Evolutionary conservation across 2,329 filamentous ascomycete species (phyloP), one percentile per base, ranked within the genome.

Genomic region (Pseudogymnoascus destructans): DNA sequence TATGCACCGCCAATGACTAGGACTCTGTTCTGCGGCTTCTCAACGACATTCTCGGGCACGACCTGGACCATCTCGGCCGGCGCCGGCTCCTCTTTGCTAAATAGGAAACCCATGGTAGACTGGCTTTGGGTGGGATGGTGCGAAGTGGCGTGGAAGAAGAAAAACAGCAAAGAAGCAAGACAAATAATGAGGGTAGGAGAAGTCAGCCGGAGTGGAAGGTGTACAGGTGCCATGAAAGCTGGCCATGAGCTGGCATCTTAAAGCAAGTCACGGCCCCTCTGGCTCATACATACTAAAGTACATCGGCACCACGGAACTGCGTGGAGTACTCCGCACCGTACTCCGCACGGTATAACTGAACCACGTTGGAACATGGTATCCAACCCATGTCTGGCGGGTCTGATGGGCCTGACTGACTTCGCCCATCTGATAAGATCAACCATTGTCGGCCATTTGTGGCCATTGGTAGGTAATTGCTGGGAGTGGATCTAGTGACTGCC

Each of bases 1-100:
- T 90, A 90, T 36, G 83, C 85, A 62, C 84, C 85, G 35, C 87
- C 87, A 30, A 85, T 77, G 58, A 90, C 74, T 35, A 90, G 75
- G 9, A 90, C 75, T 63, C 74, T 78, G 68, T 56, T 56, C 35
- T 35, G 30, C 5, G 54, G 54, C 30, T 36, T 33, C 17, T 56
- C 54, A 9, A 10, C 17, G 54, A 21, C 11, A 3, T n/a, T 35
- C 54, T 35, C 54, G 3, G 54, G n/a, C 8, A 67, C 66, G 13
- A 40, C 38, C 32, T 32, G 21, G 3, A 64, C 65, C 17, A 64
- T 61, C 57, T 65, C 62, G 1, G 35, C 55, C 1, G 65, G 57
- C 11, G 30, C 61, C 57, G 66, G 58, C 10, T 70, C 66, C 58
- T 52, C 46, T 15, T 52, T 52, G 25, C 46, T 52, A 52, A 52